Conservation (phyloP, 208 protist species). For the Phytomonas francai region DNA sequence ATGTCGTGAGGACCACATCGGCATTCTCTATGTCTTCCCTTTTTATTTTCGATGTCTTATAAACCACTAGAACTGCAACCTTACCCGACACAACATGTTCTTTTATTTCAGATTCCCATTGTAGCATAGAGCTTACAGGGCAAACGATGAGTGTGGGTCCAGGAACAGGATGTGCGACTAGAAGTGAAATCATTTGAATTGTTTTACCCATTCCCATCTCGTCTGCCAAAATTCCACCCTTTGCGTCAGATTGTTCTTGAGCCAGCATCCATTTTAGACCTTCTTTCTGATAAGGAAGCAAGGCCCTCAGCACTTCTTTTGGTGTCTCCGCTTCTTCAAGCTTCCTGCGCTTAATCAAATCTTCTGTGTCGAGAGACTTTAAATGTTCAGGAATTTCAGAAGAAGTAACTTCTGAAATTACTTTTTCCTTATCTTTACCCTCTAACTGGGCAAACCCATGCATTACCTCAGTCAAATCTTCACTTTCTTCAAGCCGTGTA, state of each 20-base stretch:
- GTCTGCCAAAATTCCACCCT: constrained; percentile 95
- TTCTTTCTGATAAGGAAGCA: constrained; percentile 84
- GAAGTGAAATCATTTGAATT: constrained; percentile 91
- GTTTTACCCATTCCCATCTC: constrained; percentile 98
- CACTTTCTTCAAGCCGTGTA: constrained; percentile 39
- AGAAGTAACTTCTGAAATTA: constrained; percentile 54
- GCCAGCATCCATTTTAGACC: constrained; percentile 81
- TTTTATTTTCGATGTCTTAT: constrained; percentile 38
- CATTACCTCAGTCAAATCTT: constrained; percentile 24
- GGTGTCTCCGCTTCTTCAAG: constrained; percentile 47
- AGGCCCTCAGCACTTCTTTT: constrained; percentile 37
- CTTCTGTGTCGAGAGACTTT: constrained; percentile 73
- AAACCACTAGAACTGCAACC: constrained; percentile 76
- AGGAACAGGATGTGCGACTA: constrained; percentile 60
- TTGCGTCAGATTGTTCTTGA: constrained; percentile 62
- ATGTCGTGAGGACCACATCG: constrained; percentile 94
- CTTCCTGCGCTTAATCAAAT: constrained; percentile 51
- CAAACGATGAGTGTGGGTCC: constrained; percentile 87
- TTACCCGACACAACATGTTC: constrained; percentile 57
- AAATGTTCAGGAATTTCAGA: constrained; percentile 50
- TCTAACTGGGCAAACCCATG: constrained; percentile 41
- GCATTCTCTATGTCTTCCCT: constrained; percentile 66
- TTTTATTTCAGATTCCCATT: constrained; percentile 87
- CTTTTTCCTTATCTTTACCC: constrained; percentile 32
- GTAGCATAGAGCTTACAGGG: constrained; percentile 89